phyloP scores from a whole-genome alignment of 2,329 filamentous ascomycete species.

The Didymella segeticola region DNA sequence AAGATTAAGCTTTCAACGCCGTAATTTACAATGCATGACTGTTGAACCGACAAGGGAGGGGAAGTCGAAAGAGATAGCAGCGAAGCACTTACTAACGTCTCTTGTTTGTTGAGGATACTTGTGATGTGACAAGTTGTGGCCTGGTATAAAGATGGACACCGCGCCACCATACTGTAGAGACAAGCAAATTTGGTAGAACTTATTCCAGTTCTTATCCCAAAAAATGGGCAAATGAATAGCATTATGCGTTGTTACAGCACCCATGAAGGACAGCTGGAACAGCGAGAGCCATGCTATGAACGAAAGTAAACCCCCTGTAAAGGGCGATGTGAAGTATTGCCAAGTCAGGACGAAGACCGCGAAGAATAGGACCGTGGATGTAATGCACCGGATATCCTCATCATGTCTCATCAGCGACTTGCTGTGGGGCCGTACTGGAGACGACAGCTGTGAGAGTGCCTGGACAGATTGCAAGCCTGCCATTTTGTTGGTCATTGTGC shows the following conservation, averaged over 20 bases:
- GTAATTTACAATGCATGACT: background rate
- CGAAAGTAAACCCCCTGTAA: background rate
- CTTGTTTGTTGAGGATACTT: conserved; percentile 4
- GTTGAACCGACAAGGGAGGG: background rate
- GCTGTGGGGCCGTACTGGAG: background rate
- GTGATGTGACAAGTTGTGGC: conserved; percentile 2
- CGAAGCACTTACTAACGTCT: conserved; percentile 2
- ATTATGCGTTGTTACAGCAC: conserved; percentile 2
- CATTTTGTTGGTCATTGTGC: background rate
- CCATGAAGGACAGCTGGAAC: conserved; percentile 2
- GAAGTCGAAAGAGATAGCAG: background rate
- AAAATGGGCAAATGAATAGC: background rate
- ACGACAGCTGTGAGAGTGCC: background rate
- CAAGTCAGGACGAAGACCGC: background rate
- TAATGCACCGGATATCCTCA: conserved; percentile 1
- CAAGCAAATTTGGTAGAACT: conserved; percentile 2
- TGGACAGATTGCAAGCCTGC: background rate
- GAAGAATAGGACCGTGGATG: background rate
- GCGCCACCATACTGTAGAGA: conserved; percentile 2
- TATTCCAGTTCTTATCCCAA: background rate
- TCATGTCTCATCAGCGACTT: conserved; percentile 3
- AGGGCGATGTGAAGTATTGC: background rate
- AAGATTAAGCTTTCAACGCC: background rate
- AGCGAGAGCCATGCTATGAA: conserved; percentile 1
- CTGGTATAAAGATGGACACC: conserved; percentile 2